These are phyloP conservation scores for Cryptococcus sp. DNA, from an alignment of 1,284 basidiomycete genomes.

Conservation along the genomic window DNA sequence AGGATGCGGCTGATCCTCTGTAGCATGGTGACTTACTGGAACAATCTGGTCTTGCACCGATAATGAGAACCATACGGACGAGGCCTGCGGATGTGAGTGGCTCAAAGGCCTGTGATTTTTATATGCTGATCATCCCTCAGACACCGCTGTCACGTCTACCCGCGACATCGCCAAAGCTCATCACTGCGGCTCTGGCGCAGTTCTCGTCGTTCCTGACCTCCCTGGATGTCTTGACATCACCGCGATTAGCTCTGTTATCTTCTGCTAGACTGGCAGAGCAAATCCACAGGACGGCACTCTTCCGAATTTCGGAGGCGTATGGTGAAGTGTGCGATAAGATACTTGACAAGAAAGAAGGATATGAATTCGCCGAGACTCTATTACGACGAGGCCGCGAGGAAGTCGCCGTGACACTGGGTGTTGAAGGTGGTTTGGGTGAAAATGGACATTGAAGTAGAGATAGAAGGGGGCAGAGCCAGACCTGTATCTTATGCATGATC, in stretches of 20 bases:
- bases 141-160: constrained; percentile 53
- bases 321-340: constrained; percentile 66
- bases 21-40: constrained; percentile 68
- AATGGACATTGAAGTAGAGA: neutral
- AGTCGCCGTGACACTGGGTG: constrained; percentile 49
- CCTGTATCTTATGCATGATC: neutral
- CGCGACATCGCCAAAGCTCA: constrained; percentile 38
- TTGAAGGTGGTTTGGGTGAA: constrained; percentile 14
- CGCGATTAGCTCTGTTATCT: constrained; percentile 67
- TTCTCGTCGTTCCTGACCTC: constrained; percentile 50
- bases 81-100: constrained; percentile 55
- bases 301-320: constrained; percentile 65
- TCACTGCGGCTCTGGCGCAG: constrained; percentile 36
- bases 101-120: neutral
- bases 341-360: constrained; percentile 66
- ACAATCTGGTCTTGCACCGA: constrained; percentile 67
- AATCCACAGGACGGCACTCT: constrained; percentile 70
- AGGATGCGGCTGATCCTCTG: constrained; percentile 63
- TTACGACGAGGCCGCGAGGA: constrained; percentile 60
- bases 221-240: constrained; percentile 49
- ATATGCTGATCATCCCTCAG: constrained; percentile 43
- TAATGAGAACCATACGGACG: constrained; percentile 58
- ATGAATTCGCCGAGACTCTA: constrained; percentile 82
- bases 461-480: neutral
- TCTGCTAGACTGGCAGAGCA: constrained; percentile 60